These are phyloP conservation scores for Nemania sp. DNA, from an alignment of 2,329 filamentous ascomycete species.

Conservation along the genomic window DNA sequence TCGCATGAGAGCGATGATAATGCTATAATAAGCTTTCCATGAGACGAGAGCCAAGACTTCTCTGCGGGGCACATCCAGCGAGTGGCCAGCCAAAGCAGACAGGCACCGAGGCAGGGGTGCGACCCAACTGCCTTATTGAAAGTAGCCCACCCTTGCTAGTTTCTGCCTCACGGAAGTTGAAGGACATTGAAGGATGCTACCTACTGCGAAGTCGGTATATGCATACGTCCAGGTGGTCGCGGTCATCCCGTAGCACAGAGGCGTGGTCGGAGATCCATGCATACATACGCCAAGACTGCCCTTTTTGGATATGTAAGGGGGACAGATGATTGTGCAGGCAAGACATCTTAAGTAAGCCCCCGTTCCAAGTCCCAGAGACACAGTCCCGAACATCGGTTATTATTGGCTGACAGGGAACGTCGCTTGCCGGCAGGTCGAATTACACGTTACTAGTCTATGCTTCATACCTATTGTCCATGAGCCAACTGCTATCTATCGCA, in stretches of 20 bases:
- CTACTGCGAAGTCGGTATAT: background rate
- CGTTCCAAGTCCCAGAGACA: too few species aligned
- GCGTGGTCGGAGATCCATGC: background rate
- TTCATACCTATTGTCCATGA: too few species aligned
- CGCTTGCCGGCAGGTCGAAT: too few species aligned
- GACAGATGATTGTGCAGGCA: conserved; percentile 1
- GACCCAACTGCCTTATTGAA: conserved; percentile 14
- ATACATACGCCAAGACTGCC: conserved; percentile 8
- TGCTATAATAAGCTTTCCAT: background rate
- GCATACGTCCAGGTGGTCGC: background rate
- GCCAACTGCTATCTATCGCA: too few species aligned
- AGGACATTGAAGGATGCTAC: background rate
- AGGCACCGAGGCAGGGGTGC: background rate
- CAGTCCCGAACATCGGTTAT: too few species aligned
- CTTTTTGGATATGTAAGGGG: conserved; percentile 13
- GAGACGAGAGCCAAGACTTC: background rate
- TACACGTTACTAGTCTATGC: too few species aligned
- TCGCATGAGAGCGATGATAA: background rate
- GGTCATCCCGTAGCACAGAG: background rate
- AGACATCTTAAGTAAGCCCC: background rate
- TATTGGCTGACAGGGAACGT: too few species aligned
- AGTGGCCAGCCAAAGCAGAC: background rate
- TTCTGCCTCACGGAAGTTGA: conserved; percentile 7
- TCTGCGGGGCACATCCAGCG: background rate
- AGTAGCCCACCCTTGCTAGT: conserved; percentile 2